These are phyloP conservation scores for Vitis rotundifolia DNA, from an alignment of 164 flowering plant genomes.

Conservation along the genomic window DNA sequence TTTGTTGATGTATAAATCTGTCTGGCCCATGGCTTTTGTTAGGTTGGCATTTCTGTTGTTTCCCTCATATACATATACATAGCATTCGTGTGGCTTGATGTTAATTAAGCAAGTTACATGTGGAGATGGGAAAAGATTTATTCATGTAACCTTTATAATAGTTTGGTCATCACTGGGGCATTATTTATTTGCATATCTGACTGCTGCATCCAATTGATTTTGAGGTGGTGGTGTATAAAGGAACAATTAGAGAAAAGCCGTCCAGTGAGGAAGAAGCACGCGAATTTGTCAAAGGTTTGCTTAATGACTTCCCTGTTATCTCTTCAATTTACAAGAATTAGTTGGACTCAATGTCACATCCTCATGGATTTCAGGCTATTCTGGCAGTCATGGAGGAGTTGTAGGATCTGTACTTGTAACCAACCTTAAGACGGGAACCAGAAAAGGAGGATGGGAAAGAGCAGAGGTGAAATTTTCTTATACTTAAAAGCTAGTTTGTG, in stretches of 20 bases:
- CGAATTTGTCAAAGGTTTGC: slow-evolving; percentile 42
- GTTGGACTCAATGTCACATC: not conserved
- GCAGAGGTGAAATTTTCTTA: slow-evolving; percentile 39
- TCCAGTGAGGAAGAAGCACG: slow-evolving; percentile 47
- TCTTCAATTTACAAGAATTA: not conserved
- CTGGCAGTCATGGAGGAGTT: slow-evolving; percentile 44
- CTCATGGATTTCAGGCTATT: slow-evolving; percentile 37
- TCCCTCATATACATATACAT: not conserved
- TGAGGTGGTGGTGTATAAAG: slow-evolving; percentile 50
- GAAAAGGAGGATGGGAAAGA: slow-evolving; percentile 42
- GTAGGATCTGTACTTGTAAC: slow-evolving; percentile 48
- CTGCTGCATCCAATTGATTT: slow-evolving; percentile 18
- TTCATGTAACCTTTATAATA: not conserved
- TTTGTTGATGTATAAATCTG: not conserved
- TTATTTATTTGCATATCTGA: slow-evolving; percentile 9
- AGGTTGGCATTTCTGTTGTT: not conserved
- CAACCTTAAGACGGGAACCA: slow-evolving; percentile 41
- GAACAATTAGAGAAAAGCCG: slow-evolving; percentile 48
- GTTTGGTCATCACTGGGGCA: not conserved
- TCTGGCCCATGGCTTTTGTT: not conserved
- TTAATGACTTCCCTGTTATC: not conserved
- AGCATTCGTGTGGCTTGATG: not conserved
- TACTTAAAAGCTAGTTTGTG: not conserved
- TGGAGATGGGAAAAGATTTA: not conserved
- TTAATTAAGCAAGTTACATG: not conserved